Evolutionary conservation across 441 rosid species (phyloP), one percentile per base, ranked within the genome.

Genomic region (Adansonia grandidieri): DNA sequence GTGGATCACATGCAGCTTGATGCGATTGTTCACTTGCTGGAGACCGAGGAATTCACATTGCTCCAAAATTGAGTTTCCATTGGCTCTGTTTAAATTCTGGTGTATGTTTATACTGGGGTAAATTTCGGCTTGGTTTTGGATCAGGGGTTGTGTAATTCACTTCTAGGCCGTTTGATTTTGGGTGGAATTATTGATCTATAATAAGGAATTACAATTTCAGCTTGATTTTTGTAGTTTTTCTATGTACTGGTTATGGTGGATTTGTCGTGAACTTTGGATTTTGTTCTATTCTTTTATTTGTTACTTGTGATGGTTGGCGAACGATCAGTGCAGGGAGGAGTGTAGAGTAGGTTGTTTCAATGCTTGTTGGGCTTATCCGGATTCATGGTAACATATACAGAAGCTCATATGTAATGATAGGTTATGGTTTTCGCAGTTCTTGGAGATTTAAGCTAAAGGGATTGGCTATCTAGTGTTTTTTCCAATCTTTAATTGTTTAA

Each of bases 1-100:
- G 64, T 82, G 80, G 77, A 84, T 86, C 77, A 79, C 72, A 79
- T 76, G 73, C 85, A 86, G 91, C 77, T 82, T 85, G 81, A 84
- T 86, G 84, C 72, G 75, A 70, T 71, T 83, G 64, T 73, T 79
- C 66, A 66, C 73, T 74, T 69, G 72, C 83, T 28, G 13, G 74
- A 74, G 71, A 79, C 74, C 80, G 17, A 28, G 61, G 70, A 78
- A 75, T 68, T 80, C 75, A 77, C 64, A 77, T 85, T 78, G 10
- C 75, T 77, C 4, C 71, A 58, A 60, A 72, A 72, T 72, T 78
- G 48, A 65, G 76, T 75, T 71, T 53, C 82, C 67, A 62, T 80
- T 77, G 44, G 63, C 81, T 68, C 37, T 45, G 63, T 75, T 78
- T 70, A 66, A 75, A 67, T 77, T 56, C 76, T 51, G 24, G 20